Percentiles rank a stretch among this genome's conserved stretches.
Evolutionary conservation across 2,329 filamentous ascomycete genomes (phyloP).

Genomic region (Pezicula carpinea): DNA sequence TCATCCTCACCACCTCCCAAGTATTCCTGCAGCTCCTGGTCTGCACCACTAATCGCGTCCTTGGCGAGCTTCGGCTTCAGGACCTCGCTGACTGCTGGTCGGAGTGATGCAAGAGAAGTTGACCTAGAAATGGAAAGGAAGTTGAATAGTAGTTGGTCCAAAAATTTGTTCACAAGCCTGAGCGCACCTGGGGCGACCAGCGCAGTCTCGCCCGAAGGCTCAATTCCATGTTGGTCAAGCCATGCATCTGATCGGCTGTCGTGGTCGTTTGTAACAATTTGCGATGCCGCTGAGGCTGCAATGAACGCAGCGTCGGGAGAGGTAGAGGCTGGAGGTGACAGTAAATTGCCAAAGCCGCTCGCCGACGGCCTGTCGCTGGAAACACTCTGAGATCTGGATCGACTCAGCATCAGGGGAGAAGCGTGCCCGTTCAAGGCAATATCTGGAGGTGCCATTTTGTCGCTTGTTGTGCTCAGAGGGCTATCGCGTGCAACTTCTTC

Average conservation of each 20-base stretch:
- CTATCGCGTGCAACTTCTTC: too few species aligned
- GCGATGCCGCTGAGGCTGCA: conserved; percentile 78
- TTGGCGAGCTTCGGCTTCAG: conserved; percentile 85
- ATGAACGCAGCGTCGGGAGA: conserved; percentile 83
- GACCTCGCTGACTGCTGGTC: conserved; percentile 79
- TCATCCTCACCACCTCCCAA: conserved; percentile 76
- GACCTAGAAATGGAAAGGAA: conserved; percentile 78
- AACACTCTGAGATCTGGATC: conserved; percentile 47
- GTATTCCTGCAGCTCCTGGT: conserved; percentile 85
- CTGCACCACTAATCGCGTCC: conserved; percentile 76
- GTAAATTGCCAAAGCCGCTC: conserved; percentile 50
- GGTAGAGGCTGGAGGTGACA: conserved; percentile 63
- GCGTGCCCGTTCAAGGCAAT: conserved; percentile 8
- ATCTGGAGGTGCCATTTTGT: conserved; percentile 19
- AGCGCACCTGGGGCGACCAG: conserved; percentile 70
- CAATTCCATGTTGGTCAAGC: conserved; percentile 64
- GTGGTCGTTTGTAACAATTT: conserved; percentile 86
- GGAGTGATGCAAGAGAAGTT: conserved; percentile 68
- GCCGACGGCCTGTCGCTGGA: conserved; percentile 67
- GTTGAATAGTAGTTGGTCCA: conserved; percentile 90
- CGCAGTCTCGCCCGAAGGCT: conserved; percentile 62
- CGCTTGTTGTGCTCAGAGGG: neutral
- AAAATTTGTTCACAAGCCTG: conserved; percentile 79
- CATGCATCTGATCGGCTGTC: conserved; percentile 67
- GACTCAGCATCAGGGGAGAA: conserved; percentile 6